Evolutionary conservation across 495 filamentous ascomycete species (phyloP), one percentile per base, ranked within the genome.

Genomic region (Venustampulla echinocandica): DNA sequence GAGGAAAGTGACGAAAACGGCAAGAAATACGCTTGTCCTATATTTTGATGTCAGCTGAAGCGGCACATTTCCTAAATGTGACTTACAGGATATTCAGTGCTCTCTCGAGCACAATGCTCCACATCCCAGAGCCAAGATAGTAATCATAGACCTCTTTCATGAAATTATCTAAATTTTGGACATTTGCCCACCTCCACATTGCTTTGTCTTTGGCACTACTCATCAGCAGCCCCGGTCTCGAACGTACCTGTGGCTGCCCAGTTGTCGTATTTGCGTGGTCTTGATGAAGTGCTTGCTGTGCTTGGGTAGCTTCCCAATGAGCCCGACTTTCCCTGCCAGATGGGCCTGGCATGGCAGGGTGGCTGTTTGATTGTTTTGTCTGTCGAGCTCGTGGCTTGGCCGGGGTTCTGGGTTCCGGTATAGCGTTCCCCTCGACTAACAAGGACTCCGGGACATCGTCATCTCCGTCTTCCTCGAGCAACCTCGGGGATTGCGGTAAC

Each of bases 101-200:
- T 44, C 84, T 74, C 40, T 76, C 77, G 28, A 93, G 68, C 19
- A 89, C 36, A 18, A 98, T 96, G 46, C 86, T 95, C 82, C 85
- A 93, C 18, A 95, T 82, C 5, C 92, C 92, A 52, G 84, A 78
- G 0, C 85, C 85, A 17, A 79, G 64, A 61, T 84, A 98, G 59
- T 97, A 98, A 33, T 81, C 72, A 61, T 97, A 98, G 19, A 96
- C 90, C 44, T 95, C 84, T 51, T 76, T 73, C 36, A 98, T 74
- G 61, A 96, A 97, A 49, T 80, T 83, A 61, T 98, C 92, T 47
- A 98, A 67, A 58, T 97, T 92, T 35, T 81, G 77, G 23, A 94
- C 86, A 58, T 95, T 96, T 46, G 85, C 85, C 88, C 92, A 98
- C 59, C 82, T 81, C 84, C 90, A 97, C 75, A 95, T 81, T 2